A percentile compares a stretch with the other conserved stretches of the same genome.
These are phyloP conservation scores for Kodamaea neixiangensis DNA, from an alignment of 805 yeast genomes.

Conservation along the genomic window DNA sequence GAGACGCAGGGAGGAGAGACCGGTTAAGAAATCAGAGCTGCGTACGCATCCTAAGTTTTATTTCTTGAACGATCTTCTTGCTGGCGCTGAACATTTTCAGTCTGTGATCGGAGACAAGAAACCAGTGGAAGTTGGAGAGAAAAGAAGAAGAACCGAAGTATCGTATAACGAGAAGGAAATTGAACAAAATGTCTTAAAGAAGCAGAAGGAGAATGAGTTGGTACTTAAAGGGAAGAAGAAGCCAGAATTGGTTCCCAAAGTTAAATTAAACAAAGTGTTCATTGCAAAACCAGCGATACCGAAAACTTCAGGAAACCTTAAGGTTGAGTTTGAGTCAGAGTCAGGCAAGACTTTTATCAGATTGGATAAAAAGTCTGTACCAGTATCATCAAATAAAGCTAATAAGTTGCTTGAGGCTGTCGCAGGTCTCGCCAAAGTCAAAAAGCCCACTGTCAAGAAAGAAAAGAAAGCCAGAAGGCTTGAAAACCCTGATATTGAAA, in stretches of 20 bases:
- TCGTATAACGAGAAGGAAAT: conserved; percentile 11
- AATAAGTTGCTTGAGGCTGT: not conserved
- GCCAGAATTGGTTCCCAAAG: not conserved
- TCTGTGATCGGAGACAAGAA: conserved; percentile 40
- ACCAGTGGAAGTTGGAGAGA: conserved; percentile 19
- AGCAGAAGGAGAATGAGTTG: not conserved
- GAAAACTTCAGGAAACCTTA: not conserved
- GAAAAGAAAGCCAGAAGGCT: not conserved
- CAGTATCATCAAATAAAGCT: not conserved
- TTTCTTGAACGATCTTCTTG: conserved; percentile 13
- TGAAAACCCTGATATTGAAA: not conserved
- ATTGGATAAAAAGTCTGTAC: not conserved
- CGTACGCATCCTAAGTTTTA: not conserved
- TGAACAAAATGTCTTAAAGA: conserved; percentile 11
- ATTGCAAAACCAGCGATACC: conserved; percentile 4
- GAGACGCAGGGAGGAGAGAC: conserved; percentile 8
- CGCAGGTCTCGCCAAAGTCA: not conserved
- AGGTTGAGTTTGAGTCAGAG: not conserved
- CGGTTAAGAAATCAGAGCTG: not conserved
- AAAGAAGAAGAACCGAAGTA: conserved; percentile 1
- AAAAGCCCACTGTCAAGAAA: conserved; percentile 11
- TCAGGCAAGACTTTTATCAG: not conserved
- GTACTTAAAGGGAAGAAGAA: not conserved
- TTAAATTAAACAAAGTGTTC: not conserved
- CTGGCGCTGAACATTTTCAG: conserved; percentile 39